These are phyloP conservation scores for Populus hybrid DNA, from an alignment of 441 rosid genomes.

Conservation along the genomic window DNA sequence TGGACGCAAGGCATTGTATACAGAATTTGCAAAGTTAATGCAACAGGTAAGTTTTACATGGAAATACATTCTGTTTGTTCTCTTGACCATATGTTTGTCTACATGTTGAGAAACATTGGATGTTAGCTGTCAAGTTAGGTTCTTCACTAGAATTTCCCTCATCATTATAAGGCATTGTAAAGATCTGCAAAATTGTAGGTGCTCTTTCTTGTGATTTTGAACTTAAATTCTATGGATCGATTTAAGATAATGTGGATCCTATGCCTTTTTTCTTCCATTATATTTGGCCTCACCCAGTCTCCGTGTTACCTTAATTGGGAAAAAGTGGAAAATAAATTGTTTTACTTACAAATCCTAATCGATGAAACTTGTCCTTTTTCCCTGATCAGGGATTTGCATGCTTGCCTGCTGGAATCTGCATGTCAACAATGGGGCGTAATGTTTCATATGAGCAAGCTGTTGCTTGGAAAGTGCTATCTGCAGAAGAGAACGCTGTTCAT, in stretches of 20 bases:
- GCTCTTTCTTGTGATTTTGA: background rate
- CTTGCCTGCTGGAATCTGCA: constrained; percentile 79
- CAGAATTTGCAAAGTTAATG: constrained; percentile 79
- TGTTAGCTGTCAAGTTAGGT: background rate
- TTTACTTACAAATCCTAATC: background rate
- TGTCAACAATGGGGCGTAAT: constrained; percentile 89
- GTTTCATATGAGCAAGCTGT: constrained; percentile 77
- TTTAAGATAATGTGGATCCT: background rate
- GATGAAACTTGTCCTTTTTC: background rate
- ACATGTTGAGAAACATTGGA: background rate
- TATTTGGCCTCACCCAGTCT: background rate
- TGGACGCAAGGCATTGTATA: constrained; percentile 68
- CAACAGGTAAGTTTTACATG: constrained; percentile 52
- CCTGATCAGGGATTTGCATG: constrained; percentile 60
- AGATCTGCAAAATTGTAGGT: background rate
- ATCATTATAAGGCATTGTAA: background rate
- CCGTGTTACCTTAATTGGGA: too few species aligned
- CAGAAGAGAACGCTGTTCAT: constrained; percentile 68
- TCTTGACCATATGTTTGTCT: background rate
- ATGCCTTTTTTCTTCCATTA: background rate
- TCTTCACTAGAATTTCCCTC: background rate
- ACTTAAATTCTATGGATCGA: background rate
- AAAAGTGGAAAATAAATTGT: background rate
- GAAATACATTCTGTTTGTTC: background rate
- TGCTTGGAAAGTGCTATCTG: constrained; percentile 81